A percentile compares a stretch with the other conserved stretches of the same genome.
These are phyloP conservation scores for Eremothecium coryli DNA, from an alignment of 1,139 yeast genomes.

Conservation along the genomic window DNA sequence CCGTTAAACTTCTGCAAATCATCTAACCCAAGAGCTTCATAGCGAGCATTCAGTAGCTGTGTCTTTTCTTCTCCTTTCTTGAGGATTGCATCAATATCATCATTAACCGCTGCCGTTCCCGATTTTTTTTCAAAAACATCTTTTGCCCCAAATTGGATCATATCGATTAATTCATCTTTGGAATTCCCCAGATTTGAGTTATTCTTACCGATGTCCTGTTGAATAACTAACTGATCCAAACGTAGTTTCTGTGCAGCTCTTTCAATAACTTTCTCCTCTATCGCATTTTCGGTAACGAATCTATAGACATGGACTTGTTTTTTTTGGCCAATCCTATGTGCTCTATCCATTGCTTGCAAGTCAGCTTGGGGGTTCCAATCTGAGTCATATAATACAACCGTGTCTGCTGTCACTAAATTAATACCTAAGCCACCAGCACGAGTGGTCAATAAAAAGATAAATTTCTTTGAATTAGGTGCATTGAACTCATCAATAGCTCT, in stretches of 20 bases:
- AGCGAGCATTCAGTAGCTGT: slow-evolving; percentile 50
- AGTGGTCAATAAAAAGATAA: slow-evolving; percentile 79
- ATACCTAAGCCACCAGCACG: slow-evolving; percentile 99
- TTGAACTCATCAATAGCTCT: slow-evolving; percentile 89
- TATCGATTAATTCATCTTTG: slow-evolving; percentile 79
- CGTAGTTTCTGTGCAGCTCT: slow-evolving; percentile 92
- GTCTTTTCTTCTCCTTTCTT: slow-evolving; percentile 57
- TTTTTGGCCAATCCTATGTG: slow-evolving; percentile 96
- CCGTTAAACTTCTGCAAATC: slow-evolving; percentile 60
- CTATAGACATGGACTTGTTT: slow-evolving; percentile 89
- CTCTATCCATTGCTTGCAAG: slow-evolving; percentile 97
- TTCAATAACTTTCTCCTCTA: slow-evolving; percentile 91
- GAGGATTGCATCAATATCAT: slow-evolving; percentile 53
- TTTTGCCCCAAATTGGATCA: slow-evolving; percentile 97
- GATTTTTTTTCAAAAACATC: slow-evolving; percentile 46
- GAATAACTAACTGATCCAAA: slow-evolving; percentile 90
- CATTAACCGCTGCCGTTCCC: slow-evolving; percentile 31
- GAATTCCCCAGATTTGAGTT: slow-evolving; percentile 43
- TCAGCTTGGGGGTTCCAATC: slow-evolving; percentile 99
- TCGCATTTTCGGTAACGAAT: slow-evolving; percentile 91
- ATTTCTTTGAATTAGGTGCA: slow-evolving; percentile 71
- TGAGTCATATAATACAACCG: slow-evolving; percentile 81
- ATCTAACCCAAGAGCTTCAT: slow-evolving; percentile 58
- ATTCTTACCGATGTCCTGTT: slow-evolving; percentile 57
- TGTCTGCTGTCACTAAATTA: slow-evolving; percentile 86